Evolutionary conservation across 106 monocot species (phyloP).

Genomic region (Dactylorhiza incarnata): DNA sequence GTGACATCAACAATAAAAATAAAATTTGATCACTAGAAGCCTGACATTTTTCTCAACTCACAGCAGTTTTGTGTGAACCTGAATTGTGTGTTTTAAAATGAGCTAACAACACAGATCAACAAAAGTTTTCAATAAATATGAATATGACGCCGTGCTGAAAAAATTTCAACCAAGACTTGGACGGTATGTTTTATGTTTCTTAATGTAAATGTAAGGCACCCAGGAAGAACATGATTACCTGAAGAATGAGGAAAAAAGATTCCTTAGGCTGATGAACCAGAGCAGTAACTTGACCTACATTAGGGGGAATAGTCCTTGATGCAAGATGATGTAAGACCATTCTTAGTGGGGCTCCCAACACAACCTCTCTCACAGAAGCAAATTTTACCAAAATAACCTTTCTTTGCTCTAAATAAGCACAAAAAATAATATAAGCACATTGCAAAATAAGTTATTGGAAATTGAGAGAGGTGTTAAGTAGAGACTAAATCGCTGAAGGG

Average conservation of each 20-base stretch:
- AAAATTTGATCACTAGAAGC: background rate
- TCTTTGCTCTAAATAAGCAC: constrained; percentile 51
- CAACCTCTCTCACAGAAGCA: constrained; percentile 97
- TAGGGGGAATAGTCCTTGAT: constrained; percentile 45
- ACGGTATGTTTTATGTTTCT: background rate
- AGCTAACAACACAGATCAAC: background rate
- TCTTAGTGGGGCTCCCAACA: constrained; percentile 89
- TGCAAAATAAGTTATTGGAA: background rate
- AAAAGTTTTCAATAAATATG: background rate
- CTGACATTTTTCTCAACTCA: background rate
- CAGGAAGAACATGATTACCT: constrained; percentile 34
- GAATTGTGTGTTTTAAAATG: background rate
- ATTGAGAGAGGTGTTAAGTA: background rate
- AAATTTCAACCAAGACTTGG: background rate
- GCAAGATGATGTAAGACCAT: constrained; percentile 71
- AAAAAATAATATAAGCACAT: constrained; percentile 2
- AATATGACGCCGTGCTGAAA: background rate
- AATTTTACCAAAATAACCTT: constrained; percentile 67
- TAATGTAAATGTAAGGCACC: background rate
- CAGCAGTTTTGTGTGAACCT: background rate
- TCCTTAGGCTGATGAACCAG: constrained; percentile 91
- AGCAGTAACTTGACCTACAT: constrained; percentile 52
- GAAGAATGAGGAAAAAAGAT: constrained; percentile 83
- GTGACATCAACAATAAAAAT: background rate
- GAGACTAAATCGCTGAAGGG: background rate